Base-by-base conservation (phyloP, 768 basidiomycete genomes). In the Lactarius psammicola region DNA sequence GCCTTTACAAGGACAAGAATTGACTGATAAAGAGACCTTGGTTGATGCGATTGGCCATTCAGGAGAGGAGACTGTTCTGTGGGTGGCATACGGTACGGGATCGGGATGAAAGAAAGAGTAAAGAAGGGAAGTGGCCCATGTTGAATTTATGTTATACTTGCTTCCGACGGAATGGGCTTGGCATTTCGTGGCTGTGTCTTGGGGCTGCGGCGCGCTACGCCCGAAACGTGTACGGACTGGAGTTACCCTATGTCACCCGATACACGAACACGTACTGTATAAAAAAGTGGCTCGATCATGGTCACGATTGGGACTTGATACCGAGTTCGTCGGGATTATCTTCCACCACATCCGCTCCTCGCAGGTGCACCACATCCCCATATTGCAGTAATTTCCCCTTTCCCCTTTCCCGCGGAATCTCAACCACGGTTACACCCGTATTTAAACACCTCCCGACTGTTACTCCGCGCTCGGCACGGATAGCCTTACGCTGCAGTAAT, bases 341-440 rank as follows among this genome's bases (percentile, higher is more conserved):
- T 65, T 80, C 74, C 60, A 84, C 75, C n/a, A 73, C 61, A 11
- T 71, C 71, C 57, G 11, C 73, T 40, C 71, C 73, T 57, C 72
- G 56, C 62, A 92, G 74, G 75, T 92, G 89, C 30, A 78, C 74
- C 26, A 80, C 75, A 70, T 85, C 84, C 51, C 83, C 87, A 69
- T 80, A 90, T 70, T 80, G 78, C 40, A 81, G 74, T 36, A 92
- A 66, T 28, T 70, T 73, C 31, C 81, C 84, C 65, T 70, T 70
- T 33, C 78, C 73, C 34, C 72, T 59, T 42, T 74, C 71, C 23
- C 76, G 72, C 15, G 61, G 61, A 54, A 90, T 70, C 63, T 90
- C 88, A 28, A 91, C 75, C 18, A 85, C 75, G 28, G 85, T 84
- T 56, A 92, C 80, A 4, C 82, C 83, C 44, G 82, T 77, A 72